Base-by-base conservation (phyloP, 1,284 basidiomycete species). In the Ganoderma lucidum region DNA sequence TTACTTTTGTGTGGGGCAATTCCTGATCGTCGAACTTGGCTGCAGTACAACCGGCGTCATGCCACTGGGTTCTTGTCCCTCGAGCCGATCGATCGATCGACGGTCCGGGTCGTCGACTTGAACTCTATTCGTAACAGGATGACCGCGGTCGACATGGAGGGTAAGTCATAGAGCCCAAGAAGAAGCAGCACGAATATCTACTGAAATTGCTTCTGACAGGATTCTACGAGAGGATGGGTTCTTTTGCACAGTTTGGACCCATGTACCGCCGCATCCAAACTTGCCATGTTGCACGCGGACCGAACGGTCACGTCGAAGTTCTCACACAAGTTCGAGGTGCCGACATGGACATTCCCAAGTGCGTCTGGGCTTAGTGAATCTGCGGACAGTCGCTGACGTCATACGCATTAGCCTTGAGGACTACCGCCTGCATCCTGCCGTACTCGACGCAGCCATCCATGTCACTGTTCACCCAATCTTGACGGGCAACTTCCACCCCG, bases 381-480 rank as follows among this genome's bases (percentile, higher is more conserved):
- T 12, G 14, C 6, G 14, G 17, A 37, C 1, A 8, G 6, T 42
- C 37, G 41, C 39, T 63, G 6, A 48, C 41, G 60, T 66, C 9
- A 71, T 71, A 0, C 60, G n/a, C 17, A 30, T 37, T 59, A 68
- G 65, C 45, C 19, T 67, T 45, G 17, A 56, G 2, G 65, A 69
- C 32, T 72, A 69, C 45, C 35, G 51, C 37, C 67, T 84, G 14
- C 82, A 84, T 68, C 84, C 84, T 3, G 82, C 80, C 2, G 77
- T 84, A 23, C 71, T 82, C 3, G 81, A 83, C 63, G 76, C 81
- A 2, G 74, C 75, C 19, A 63, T 82, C 14, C 81, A 82, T 65
- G 70, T 76, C 10, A 58, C 73, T 9, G 72, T 78, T 5, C 77
- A 81, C 64, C 76, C 76, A 0, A 51, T 44, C 2, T 56, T 81